Conservation (phyloP, 2,329 filamentous ascomycete species). For the Cladosporium sp. region DNA sequence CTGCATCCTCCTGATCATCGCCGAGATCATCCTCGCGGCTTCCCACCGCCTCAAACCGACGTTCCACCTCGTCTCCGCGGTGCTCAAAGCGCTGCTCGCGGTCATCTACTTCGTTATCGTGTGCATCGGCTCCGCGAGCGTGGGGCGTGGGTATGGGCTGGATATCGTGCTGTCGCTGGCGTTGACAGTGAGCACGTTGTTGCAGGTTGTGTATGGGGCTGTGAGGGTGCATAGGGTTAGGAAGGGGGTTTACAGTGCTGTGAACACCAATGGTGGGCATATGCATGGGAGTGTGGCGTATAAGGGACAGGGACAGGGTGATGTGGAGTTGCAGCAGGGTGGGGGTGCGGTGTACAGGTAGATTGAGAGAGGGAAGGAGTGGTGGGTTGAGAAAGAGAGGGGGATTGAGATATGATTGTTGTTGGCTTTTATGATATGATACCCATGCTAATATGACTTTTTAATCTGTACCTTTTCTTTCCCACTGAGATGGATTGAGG, state of each 20-base stretch:
- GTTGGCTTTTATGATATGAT: background rate
- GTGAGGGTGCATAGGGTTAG: slow-evolving; percentile 42
- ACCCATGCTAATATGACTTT: slow-evolving; percentile 4
- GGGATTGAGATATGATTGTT: background rate
- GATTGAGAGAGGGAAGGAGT: background rate
- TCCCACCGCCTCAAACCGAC: slow-evolving; percentile 30
- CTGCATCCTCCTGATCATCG: slow-evolving; percentile 33
- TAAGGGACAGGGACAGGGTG: background rate
- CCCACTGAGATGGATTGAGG: background rate
- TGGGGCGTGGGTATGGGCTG: slow-evolving; percentile 12
- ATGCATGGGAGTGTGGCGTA: background rate
- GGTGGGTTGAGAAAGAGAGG: background rate
- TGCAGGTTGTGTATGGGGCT: slow-evolving; percentile 44
- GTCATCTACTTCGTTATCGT: slow-evolving; percentile 29
- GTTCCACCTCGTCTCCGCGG: slow-evolving; percentile 30
- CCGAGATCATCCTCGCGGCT: slow-evolving; percentile 32
- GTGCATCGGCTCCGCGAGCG: slow-evolving; percentile 23
- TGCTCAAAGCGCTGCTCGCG: slow-evolving; percentile 32
- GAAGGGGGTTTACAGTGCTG: slow-evolving; percentile 33
- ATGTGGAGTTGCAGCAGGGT: background rate
- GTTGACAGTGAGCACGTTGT: slow-evolving; percentile 42
- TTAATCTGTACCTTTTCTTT: background rate
- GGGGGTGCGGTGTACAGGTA: background rate
- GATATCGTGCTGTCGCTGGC: slow-evolving; percentile 32
- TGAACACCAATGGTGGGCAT: background rate